Base-by-base conservation (phyloP, 257 asterid species). In the Capsicum chinense region DNA sequence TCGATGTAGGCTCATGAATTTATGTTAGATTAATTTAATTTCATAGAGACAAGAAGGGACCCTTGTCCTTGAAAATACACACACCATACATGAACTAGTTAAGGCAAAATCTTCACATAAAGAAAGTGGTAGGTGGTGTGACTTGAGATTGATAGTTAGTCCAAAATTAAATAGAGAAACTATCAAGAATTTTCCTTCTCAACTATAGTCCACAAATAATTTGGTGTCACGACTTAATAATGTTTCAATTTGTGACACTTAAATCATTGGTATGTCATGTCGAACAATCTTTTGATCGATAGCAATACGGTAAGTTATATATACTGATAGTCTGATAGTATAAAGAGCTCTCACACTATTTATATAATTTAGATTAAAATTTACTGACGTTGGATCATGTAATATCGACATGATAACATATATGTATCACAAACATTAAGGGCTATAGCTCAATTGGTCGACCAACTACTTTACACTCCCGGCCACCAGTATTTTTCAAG, bases 31-130 rank as follows among this genome's bases (percentile, higher is more conserved):
- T 56, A 85, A 54, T 87, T 89, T 85, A 85, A 81, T 85, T 86
- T 82, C 80, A 81, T 37, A 62, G 69, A 79, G 88, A 83, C 88
- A 86, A 73, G 48, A 52, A 59, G 33, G 62, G 86, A 85, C 88
- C 88, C 86, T 64, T 39, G 58, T 44, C 50, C 33, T 66, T 70
- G 42, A 73, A 26, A 81, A 88, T 71, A 78, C 84, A 81, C 56
- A 86, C 79, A 79, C 83, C 60, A 64, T 83, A 82, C 54, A 44
- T 57, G 14, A 33, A 37, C 19, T 16, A 39, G 78, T 68, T 68
- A 37, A 6, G 63, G 81, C 3, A 76, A 21, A 6, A 21, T 6
- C 58, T 74, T 48, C 12, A 7, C 9, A 64, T 9, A 47, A 71
- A 70, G 35, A 19, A 17, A 70, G 79, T 70, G 17, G 57, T n/a